Conservation (phyloP, 2,329 filamentous ascomycete genomes). For the Juglanconis juglandina region DNA sequence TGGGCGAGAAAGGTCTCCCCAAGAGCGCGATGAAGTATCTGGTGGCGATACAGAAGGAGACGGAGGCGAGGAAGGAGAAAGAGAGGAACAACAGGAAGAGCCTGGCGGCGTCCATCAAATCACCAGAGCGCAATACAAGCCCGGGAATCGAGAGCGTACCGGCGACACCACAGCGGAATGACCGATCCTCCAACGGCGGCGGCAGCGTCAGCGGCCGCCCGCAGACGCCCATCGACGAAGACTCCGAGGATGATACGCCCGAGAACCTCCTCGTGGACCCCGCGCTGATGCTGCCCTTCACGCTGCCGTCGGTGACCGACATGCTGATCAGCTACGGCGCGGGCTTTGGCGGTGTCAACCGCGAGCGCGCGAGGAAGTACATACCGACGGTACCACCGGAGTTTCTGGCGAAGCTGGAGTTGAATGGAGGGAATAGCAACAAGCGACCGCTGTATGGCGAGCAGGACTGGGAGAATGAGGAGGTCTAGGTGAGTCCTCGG, state of each 20-base stretch:
- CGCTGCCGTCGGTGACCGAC: slow-evolving; percentile 91
- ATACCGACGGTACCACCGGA: slow-evolving; percentile 93
- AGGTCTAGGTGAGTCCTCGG: slow-evolving; percentile 37
- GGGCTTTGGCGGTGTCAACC: slow-evolving; percentile 87
- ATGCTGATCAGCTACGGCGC: slow-evolving; percentile 96
- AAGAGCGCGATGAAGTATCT: slow-evolving; percentile 89
- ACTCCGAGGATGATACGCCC: slow-evolving; percentile 67
- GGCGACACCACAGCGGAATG: slow-evolving; percentile 38
- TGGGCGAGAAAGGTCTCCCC: slow-evolving; percentile 86
- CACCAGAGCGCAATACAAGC: slow-evolving; percentile 25
- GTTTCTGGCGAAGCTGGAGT: slow-evolving; percentile 83
- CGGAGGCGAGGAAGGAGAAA: slow-evolving; percentile 55
- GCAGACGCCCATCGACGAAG: slow-evolving; percentile 42
- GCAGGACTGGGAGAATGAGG: slow-evolving; percentile 66
- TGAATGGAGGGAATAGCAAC: slow-evolving; percentile 39
- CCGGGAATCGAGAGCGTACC: slow-evolving; percentile 37
- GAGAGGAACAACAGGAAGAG: slow-evolving; percentile 43
- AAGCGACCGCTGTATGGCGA: slow-evolving; percentile 58
- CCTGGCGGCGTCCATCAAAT: slow-evolving; percentile 36
- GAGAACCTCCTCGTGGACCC: slow-evolving; percentile 81
- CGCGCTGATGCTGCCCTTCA: slow-evolving; percentile 88
- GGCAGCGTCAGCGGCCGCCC: slow-evolving; percentile 32
- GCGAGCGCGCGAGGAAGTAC: slow-evolving; percentile 89
- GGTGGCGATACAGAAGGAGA: slow-evolving; percentile 72
- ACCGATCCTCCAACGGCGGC: slow-evolving; percentile 36